Percentiles rank a stretch among this genome's conserved stretches.
Conservation (phyloP, 805 yeast species). For the Kockiozyma suomiensis region DNA sequence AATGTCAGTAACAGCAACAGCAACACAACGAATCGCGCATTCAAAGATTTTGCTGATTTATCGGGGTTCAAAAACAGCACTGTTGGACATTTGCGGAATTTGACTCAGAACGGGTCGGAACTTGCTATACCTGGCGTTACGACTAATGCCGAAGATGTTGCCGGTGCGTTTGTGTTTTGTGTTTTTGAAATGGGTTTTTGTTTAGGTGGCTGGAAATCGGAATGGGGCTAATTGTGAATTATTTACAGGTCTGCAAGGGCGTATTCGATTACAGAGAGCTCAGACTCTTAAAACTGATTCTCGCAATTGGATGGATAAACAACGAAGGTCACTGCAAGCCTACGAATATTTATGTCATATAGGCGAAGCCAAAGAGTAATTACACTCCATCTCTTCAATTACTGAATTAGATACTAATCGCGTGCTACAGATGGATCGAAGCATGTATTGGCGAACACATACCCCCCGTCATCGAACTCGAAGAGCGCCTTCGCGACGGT, state of each 20-base stretch:
- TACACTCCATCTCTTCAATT: neutral
- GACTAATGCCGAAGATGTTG: slow-evolving; percentile 40
- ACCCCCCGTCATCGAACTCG: slow-evolving; percentile 60
- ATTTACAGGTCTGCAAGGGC: slow-evolving; percentile 40
- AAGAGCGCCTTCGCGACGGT: slow-evolving; percentile 78
- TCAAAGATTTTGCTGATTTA: slow-evolving; percentile 26
- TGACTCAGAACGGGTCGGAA: slow-evolving; percentile 29
- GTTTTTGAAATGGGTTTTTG: neutral
- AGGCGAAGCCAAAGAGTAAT: slow-evolving; percentile 66
- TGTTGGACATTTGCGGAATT: slow-evolving; percentile 36
- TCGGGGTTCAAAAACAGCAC: slow-evolving; percentile 34
- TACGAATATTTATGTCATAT: slow-evolving; percentile 82
- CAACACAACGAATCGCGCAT: neutral
- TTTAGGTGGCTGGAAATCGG: too few relatives aligned
- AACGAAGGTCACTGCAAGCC: slow-evolving; percentile 51
- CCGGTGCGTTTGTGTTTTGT: slow-evolving; percentile 21
- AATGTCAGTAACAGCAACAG: slow-evolving; percentile 13
- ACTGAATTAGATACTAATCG: neutral
- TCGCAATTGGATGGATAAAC: slow-evolving; percentile 46
- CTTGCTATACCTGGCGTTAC: slow-evolving; percentile 40
- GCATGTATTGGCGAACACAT: slow-evolving; percentile 59
- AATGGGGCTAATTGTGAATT: neutral
- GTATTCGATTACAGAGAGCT: slow-evolving; percentile 41
- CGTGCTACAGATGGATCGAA: slow-evolving; percentile 66
- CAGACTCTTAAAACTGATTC: slow-evolving; percentile 26